A percentile compares a stretch with the other conserved stretches of the same genome.
These are phyloP conservation scores for Alternaria rosae DNA, from an alignment of 2,329 filamentous ascomycete species.

Conservation along the genomic window DNA sequence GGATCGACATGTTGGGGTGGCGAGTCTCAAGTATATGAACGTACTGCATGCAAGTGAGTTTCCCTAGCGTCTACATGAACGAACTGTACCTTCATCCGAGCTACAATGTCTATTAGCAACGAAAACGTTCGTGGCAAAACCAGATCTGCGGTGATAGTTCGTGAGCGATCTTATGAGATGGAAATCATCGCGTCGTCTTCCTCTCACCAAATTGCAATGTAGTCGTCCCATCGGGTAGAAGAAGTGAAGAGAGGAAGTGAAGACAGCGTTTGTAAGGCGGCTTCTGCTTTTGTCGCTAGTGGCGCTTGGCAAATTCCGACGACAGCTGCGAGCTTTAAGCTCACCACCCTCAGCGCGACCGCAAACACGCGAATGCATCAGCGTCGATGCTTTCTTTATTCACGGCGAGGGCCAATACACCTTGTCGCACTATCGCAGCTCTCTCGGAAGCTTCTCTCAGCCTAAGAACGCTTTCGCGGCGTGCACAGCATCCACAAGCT, in stretches of 20 bases:
- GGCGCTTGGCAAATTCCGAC: conserved; percentile 16
- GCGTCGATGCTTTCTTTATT: conserved; percentile 16
- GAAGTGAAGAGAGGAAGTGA: neutral
- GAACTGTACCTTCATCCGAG: too few relatives aligned
- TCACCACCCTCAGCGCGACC: conserved; percentile 14
- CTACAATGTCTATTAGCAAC: too few relatives aligned
- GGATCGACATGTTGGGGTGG: conserved; percentile 1
- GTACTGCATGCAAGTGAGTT: neutral
- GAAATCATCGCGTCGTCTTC: neutral
- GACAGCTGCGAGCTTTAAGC: conserved; percentile 9
- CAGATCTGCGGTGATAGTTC: neutral
- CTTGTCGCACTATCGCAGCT: conserved; percentile 16
- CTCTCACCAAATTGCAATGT: neutral
- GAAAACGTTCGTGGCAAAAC: neutral
- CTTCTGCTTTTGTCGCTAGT: conserved; percentile 15
- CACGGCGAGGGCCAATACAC: conserved; percentile 28
- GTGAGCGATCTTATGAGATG: neutral
- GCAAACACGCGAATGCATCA: conserved; percentile 15
- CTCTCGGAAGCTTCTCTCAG: conserved; percentile 14
- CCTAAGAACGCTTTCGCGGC: conserved; percentile 10
- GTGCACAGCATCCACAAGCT: conserved; percentile 24
- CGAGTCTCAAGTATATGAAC: neutral
- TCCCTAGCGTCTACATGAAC: neutral
- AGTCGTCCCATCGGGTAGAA: neutral
- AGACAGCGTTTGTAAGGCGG: neutral